Evolutionary conservation across 1,284 basidiomycete genomes (phyloP).

Genomic region (Blastosporella zonata): DNA sequence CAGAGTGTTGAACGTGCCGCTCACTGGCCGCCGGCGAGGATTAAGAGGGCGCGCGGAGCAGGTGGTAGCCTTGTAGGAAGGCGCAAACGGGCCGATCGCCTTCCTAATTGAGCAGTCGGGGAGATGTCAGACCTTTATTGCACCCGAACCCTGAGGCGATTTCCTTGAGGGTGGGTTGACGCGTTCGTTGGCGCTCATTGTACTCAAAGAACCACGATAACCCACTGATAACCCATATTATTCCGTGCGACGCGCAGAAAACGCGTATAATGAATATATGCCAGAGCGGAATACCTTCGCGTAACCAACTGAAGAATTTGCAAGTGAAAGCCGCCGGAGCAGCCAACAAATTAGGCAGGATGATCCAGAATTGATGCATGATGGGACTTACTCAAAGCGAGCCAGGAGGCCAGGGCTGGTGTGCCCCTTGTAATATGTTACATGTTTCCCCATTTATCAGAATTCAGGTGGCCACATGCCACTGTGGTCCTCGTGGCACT

Average conservation of each 20-base stretch:
- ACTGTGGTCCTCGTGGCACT: no score
- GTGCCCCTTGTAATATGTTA: constrained; percentile 2
- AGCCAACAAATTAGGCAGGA: background rate
- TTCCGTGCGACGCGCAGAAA: no score
- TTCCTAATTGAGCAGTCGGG: background rate
- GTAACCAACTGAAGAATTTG: background rate
- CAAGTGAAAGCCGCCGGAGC: background rate
- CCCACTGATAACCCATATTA: no score
- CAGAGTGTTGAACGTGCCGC: background rate
- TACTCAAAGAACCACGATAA: no score
- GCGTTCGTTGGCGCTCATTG: background rate
- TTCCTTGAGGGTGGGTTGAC: background rate
- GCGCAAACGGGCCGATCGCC: background rate
- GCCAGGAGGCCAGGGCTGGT: background rate
- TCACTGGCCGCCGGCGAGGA: background rate
- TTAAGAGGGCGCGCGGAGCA: background rate
- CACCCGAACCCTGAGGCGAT: background rate
- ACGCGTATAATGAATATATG: no score
- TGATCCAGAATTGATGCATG: no score
- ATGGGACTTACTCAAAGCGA: background rate
- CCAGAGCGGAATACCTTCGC: background rate
- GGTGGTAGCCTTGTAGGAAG: background rate
- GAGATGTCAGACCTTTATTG: background rate
- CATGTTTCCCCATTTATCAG: constrained; percentile 2
- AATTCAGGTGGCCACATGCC: no score